Conservation (phyloP, 129 eudicot genomes). For the Flaveria sonorensis region DNA sequence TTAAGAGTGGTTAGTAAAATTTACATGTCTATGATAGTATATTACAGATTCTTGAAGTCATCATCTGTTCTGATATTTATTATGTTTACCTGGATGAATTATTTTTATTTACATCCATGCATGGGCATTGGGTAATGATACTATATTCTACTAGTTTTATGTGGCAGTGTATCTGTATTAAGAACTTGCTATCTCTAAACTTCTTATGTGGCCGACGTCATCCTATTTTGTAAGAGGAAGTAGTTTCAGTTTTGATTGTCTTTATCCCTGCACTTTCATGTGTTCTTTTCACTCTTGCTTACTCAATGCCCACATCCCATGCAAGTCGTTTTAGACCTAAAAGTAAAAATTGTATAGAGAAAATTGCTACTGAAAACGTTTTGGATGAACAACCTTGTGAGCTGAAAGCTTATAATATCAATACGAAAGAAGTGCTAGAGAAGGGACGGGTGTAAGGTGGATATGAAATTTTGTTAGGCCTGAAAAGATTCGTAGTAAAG, state of each 20-base stretch:
- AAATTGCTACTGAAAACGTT: neutral
- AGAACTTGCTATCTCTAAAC: neutral
- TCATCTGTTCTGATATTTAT: conserved; percentile 8
- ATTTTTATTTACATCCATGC: conserved; percentile 23
- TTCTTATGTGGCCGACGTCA: neutral
- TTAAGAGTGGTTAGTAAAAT: conserved; percentile 77
- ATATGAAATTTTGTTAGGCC: neutral
- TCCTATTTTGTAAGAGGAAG: neutral
- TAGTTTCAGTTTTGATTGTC: neutral
- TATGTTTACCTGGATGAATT: conserved; percentile 7
- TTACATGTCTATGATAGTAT: conserved; percentile 7
- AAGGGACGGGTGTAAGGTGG: neutral
- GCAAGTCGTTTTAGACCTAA: neutral
- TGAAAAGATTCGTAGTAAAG: neutral
- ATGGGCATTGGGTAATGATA: neutral
- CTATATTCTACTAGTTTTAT: neutral
- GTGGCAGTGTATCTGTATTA: neutral
- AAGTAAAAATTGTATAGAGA: neutral
- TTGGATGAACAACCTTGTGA: neutral
- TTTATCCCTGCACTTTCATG: neutral
- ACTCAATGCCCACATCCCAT: neutral
- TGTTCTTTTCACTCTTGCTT: neutral
- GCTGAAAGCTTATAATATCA: neutral
- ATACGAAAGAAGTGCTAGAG: neutral
- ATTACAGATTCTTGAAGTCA: conserved; percentile 13